Evolutionary conservation across 1,284 basidiomycete species (phyloP).

Genomic region (Moesziomyces sp.): DNA sequence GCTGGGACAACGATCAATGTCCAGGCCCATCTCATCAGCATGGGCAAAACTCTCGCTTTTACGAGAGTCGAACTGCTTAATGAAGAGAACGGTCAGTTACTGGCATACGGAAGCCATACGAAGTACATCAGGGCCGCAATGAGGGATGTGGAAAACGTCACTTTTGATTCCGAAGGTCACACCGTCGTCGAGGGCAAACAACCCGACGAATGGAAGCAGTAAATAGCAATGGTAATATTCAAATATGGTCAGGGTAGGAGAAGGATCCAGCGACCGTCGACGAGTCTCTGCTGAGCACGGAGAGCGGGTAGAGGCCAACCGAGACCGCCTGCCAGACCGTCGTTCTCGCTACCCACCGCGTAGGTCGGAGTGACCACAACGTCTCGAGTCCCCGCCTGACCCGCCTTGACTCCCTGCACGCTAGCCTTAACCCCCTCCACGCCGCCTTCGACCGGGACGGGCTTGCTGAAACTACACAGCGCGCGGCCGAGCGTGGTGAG

Average conservation of each 20-base stretch:
- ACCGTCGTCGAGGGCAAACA: conserved; percentile 74
- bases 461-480: conserved; percentile 89
- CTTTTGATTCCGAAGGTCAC: conserved; percentile 82
- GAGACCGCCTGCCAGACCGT: conserved; percentile 51
- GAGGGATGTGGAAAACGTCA: conserved; percentile 79
- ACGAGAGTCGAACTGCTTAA: conserved; percentile 62
- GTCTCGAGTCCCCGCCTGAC: conserved; percentile 19
- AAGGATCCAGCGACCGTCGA: conserved; percentile 60
- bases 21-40: conserved; percentile 46
- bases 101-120: conserved; percentile 73
- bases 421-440: conserved; percentile 19
- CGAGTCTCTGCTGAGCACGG: conserved; percentile 57
- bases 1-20: conserved; percentile 46
- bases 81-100: conserved; percentile 45
- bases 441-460: conserved; percentile 64
- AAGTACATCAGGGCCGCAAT: conserved; percentile 85
- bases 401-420: conserved; percentile 31
- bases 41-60: conserved; percentile 62
- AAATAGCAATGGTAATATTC: too few species aligned
- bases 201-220: conserved; percentile 40
- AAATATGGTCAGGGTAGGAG: conserved; percentile 3
- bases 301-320: conserved; percentile 64
- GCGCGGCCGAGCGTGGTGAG: conserved; percentile 80
- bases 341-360: conserved; percentile 56
- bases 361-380: conserved; percentile 62